Evolutionary conservation across 2,329 filamentous ascomycete genomes (phyloP), one percentile per base, ranked within the genome.

Genomic region (Diaporthe citri): DNA sequence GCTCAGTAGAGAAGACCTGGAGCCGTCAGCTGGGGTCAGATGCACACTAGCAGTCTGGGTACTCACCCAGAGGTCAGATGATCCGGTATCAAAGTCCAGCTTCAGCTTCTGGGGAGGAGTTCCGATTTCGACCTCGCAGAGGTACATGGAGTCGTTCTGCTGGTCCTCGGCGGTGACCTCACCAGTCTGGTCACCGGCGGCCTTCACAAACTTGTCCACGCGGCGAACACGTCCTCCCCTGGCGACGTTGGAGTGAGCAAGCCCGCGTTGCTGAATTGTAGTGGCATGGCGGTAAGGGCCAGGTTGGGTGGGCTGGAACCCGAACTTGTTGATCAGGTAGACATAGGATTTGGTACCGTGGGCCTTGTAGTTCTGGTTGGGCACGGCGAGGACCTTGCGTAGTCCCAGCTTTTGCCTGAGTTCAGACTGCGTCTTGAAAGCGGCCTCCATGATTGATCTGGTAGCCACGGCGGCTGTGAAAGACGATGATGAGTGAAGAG

Each of bases 71-170:
- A 93, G 86, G 84, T 94, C 93, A 28, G 92, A 88, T 15, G 91
- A 93, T 28, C 92, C 92, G 52, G 92, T 94, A 81, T 95, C 93
- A 76, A 94, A 94, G 79, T 94, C 89, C 20, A 94, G 82, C 77
- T 87, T 88, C 57, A 92, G 78, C 60, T 84, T 90, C 84, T 94
- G 92, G 1, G 87, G 82, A 22, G 92, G 92, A 2, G 89, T 92
- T 39, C 93, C 93, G 76, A 95, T 91, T 20, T 84, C 80, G 36
- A 94, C 89, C 41, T 89, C 86, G 64, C 89, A 92, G 31, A 94
- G 87, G 80, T 94, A 94, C 83, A 90, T 83, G 8, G 89, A 85
- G 77, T 94, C 92, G 78, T 93, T 93, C 82, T 94, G 90, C 72
- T 90, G 86, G 80, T 94, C 93, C 34, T 93, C 87, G 8, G 90